Evolutionary conservation across 192 early-diverging fungal genomes (phyloP), one percentile per base, ranked within the genome.

Genomic region (Funneliformis geosporum): DNA sequence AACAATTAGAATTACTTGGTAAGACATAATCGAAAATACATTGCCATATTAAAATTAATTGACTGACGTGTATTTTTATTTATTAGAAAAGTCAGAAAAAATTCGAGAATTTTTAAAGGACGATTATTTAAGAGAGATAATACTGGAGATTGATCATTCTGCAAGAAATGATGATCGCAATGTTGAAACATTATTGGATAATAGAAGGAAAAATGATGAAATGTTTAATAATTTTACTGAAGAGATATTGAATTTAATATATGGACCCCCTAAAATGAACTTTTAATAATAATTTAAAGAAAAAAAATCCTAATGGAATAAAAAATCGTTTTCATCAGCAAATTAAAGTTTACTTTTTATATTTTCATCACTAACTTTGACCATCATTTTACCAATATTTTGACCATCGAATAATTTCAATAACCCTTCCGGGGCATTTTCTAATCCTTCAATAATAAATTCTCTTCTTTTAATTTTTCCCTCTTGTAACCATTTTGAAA

Each of bases 321-420:
- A 42, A 60, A 10, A 23, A 28, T 55, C n/a, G 6, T n/a, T n/a
- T 25, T 60, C 14, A 16, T 21, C 16, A 64, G 27, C 47, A 27
- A 33, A 38, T 80, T 79, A 86, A 62, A 86, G 75, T 44, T 71
- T 78, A 79, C 85, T 86, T 60, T 75, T 79, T 12, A 55, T 47
- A 28, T 80, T 79, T 64, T 82, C 79, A 40, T 81, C 66, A 16
- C 71, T 80, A 42, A 88, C 83, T 73, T 88, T 83, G 47, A 89
- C 82, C 40, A 88, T 46, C 83, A 86, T 84, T 83, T 89, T 89
- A 68, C 88, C 88, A 16, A 79, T 85, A 79, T 89, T 89, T 6
- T 80, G 80, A 42, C 88, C 85, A 60, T 85, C 82, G 80, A 89
- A 89, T 40, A 89, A 70, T 76, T 76, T 80, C 12, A 86, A 73